Evolutionary conservation across 306 rosid genomes (phyloP), one percentile per base, ranked within the genome.

Genomic region (Fagus crenata): DNA sequence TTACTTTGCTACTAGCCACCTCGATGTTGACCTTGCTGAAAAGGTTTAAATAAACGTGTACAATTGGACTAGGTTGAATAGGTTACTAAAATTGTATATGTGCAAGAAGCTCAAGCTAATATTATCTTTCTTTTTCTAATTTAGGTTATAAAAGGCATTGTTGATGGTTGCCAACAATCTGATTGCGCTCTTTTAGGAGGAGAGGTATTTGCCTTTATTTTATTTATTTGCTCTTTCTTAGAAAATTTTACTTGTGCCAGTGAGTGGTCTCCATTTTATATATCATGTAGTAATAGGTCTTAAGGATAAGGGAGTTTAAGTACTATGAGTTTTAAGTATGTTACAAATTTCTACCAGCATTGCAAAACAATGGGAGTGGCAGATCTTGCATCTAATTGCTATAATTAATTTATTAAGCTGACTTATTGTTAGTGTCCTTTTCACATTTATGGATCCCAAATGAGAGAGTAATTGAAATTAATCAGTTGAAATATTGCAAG

Each of bases 61-160:
- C 42, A 11, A 8, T 74, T 41, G 77, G 65, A 51, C 60, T 68
- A 75, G 28, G 18, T 74, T 58, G 28, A 4, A 36, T 9, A 31
- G 42, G 31, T 8, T 11, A 1, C 72, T 2, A 18, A 49, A 33
- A 68, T 77, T 58, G 36, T 56, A 77, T 9, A 2, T 39, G 54
- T 58, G 1, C 43, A 7, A 63, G 39, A 46, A 33, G 49, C 35
- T 15, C 61, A 49, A 71, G 63, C 74, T 53, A 51, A 64, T 37
- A 12, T 36, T n/a, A 3, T 33, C 78, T 72, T 53, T 35, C 36
- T 11, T 36, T 72, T 77, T 54, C 33, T 15, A 43, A 22, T 80
- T 51, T 69, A 95, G 99, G 99, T 95, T 71, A 85, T 95, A 43
- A 95, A 86, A 84, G 99, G 99, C 46, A 92, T 92, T 35, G 96